A percentile compares a stretch with the other conserved stretches of the same genome.
Conservation (phyloP, 306 rosid species). For the Sicyos baderoa region DNA sequence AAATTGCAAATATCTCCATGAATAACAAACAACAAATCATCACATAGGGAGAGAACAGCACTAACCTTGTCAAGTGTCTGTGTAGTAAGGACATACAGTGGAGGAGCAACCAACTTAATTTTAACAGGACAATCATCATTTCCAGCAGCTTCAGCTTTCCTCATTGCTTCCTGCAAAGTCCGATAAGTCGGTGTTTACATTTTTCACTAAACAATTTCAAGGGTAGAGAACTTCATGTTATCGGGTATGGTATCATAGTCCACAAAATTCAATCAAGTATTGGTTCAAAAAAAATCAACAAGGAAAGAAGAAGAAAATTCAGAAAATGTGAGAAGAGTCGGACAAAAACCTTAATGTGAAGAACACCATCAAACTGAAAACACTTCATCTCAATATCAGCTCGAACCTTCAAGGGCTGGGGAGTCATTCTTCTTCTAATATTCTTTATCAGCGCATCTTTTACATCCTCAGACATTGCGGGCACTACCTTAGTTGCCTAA, state of each 20-base stretch:
- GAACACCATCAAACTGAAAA: conserved; percentile 92
- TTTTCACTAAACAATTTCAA: conserved; percentile 6
- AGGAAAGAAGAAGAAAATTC: background rate
- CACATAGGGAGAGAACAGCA: conserved; percentile 9
- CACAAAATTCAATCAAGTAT: too few relatives aligned
- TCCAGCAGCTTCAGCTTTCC: conserved; percentile 91
- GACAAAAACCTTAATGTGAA: conserved; percentile 70
- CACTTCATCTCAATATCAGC: conserved; percentile 97
- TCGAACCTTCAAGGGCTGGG: conserved; percentile 88
- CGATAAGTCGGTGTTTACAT: conserved; percentile 2
- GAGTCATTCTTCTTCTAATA: conserved; percentile 90
- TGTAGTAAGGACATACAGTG: conserved; percentile 89
- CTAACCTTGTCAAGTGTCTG: conserved; percentile 97
- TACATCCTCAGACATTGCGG: conserved; percentile 79
- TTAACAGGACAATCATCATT: conserved; percentile 88
- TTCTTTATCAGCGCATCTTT: conserved; percentile 70
- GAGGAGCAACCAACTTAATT: conserved; percentile 96
- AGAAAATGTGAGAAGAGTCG: background rate
- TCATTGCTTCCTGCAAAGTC: conserved; percentile 76
- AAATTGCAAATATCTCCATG: conserved; percentile 1
- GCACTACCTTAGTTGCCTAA: conserved; percentile 72
- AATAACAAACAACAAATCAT: background rate
- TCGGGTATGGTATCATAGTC: too few relatives aligned
- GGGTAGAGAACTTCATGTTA: too few relatives aligned
- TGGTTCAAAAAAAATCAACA: background rate